Evolutionary conservation across 257 asterid species (phyloP), one percentile per base, ranked within the genome.

Genomic region (Solanum corneliomulleri): DNA sequence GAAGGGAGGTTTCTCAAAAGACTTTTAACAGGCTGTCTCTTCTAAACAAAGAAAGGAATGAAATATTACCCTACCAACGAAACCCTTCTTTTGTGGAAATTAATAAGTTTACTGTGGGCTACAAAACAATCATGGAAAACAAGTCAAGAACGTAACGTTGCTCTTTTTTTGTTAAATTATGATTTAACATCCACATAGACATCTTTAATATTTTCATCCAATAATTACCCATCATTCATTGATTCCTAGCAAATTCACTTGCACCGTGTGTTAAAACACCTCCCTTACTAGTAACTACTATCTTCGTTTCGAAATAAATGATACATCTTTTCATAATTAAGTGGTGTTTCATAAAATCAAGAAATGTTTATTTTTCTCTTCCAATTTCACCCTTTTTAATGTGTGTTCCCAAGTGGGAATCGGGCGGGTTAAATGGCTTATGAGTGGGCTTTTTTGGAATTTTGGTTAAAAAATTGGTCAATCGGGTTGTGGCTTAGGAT

Each of bases 21-120:
- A 42, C 52, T 39, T 37, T 39, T 11, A 23, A 77, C 62, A 77
- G 4, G n/a, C 77, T 92, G 87, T 88, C 81, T 16, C 69, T 77
- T 20, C 49, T 33, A 44, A 25, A 87, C 66, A 35, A 86, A 86
- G 72, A 72, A 77, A 78, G 76, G 87, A 66, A 88, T 90, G 87
- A 84, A 37, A 11, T 25, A 33, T 66, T 49, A 52, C 45, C 47
- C 62, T 60, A 52, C 41, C 75, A 35, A 23, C 35, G 49, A n/a
- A 49, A 10, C 37, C 37, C 86, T 78, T 86, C 81, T 82, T 52
- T 39, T 29, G 18, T 42, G 87, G 64, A 77, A 77, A 25, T 44
- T 44, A 77, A 31, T 16, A 14, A 77, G 37, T 44, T 20, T 4
- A 72, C 81, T 4, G 64, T 25, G 64, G 64, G 14, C 10, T 25